Evolutionary conservation across 1,139 yeast species (phyloP).

Genomic region (Pichia sp.): DNA sequence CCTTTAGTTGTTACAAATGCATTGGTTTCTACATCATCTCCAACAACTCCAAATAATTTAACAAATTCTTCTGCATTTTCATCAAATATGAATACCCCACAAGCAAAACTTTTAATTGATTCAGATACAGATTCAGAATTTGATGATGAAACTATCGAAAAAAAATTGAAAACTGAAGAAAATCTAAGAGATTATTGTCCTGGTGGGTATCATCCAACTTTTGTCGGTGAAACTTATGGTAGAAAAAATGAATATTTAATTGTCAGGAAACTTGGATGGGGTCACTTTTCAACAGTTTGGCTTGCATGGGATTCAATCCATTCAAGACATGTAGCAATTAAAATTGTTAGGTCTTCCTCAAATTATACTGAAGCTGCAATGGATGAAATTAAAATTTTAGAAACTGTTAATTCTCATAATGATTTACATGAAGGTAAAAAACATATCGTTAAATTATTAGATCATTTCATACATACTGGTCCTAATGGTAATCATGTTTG

Average conservation of each 20-base stretch:
- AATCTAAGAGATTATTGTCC: conserved; percentile 57
- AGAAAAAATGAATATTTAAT: conserved; percentile 48
- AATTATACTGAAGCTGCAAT: conserved; percentile 71
- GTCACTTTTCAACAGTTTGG: conserved; percentile 80
- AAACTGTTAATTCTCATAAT: conserved; percentile 35
- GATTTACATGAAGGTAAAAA: conserved; percentile 51
- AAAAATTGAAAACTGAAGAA: conserved; percentile 42
- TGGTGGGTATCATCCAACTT: conserved; percentile 80
- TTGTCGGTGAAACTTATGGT: conserved; percentile 62
- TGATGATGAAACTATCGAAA: conserved; percentile 13
- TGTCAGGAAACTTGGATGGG: conserved; percentile 74
- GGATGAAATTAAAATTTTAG: conserved; percentile 62
- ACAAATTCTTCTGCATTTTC: neutral
- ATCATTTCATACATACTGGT: conserved; percentile 61
- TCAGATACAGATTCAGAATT: conserved; percentile 12
- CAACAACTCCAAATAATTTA: neutral
- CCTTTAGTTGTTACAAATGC: neutral
- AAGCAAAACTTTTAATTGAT: conserved; percentile 2
- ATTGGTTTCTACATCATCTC: neutral
- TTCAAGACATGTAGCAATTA: conserved; percentile 62
- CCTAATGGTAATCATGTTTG: conserved; percentile 74
- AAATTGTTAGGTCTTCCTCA: conserved; percentile 66
- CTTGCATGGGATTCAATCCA: conserved; percentile 49
- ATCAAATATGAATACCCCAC: neutral
- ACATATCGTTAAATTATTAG: conserved; percentile 59